Conservation (phyloP, 768 basidiomycete species). For the Trametes cubensis region DNA sequence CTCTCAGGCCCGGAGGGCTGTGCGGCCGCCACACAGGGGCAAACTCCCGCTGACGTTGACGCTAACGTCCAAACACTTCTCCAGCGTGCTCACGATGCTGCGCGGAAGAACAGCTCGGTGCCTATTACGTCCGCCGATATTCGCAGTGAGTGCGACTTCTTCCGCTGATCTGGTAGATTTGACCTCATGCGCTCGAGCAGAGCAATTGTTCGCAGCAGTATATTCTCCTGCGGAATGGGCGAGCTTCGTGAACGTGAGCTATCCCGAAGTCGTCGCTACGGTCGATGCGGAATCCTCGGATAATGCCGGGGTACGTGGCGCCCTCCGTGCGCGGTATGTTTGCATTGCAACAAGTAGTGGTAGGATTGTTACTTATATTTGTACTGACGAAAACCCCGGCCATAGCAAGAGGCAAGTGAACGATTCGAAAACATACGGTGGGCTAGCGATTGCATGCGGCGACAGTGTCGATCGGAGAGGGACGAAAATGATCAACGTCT, state of each 20-base stretch:
- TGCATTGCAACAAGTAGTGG: no score
- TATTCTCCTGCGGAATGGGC: slow-evolving; percentile 2
- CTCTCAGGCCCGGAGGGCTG: slow-evolving; percentile 14
- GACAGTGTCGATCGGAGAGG: slow-evolving; percentile 14
- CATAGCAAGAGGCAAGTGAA: neutral
- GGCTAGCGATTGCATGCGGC: slow-evolving; percentile 4
- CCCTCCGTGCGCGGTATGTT: neutral
- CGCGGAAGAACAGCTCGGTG: slow-evolving; percentile 5
- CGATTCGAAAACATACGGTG: neutral
- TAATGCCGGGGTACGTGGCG: neutral
- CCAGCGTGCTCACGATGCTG: slow-evolving; percentile 4
- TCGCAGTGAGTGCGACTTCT: neutral
- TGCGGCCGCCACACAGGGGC: neutral
- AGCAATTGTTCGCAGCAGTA: neutral
- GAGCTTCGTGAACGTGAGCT: slow-evolving; percentile 9
- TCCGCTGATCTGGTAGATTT: neutral
- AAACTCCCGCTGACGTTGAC: slow-evolving; percentile 8
- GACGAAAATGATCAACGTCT: slow-evolving; percentile 12
- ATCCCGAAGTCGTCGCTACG: slow-evolving; percentile 4
- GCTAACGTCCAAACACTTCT: slow-evolving; percentile 5
- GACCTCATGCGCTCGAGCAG: neutral
- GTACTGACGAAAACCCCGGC: neutral
- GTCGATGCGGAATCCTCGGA: neutral
- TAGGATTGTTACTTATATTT: no score
- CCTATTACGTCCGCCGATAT: slow-evolving; percentile 13